Evolutionary conservation across 139 green algal genomes (phyloP).

Genomic region (Diplosphaera chodatii): DNA sequence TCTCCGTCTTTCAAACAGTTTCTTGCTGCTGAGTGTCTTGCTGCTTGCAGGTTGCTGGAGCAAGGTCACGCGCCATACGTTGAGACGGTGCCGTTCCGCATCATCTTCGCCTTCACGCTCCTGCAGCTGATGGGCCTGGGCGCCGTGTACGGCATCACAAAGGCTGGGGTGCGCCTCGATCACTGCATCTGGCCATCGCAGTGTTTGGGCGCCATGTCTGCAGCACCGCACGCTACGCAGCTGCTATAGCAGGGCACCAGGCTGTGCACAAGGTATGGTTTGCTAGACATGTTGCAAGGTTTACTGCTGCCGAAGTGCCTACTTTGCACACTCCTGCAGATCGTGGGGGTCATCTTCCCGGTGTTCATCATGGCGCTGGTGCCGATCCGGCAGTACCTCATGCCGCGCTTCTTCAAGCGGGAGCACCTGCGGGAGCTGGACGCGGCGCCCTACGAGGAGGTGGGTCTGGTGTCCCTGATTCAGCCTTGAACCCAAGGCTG

Average conservation of each 20-base stretch:
- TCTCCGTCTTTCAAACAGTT: too few relatives aligned
- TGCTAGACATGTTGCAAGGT: not conserved
- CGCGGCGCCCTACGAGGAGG: conserved; percentile 53
- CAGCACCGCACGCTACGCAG: conserved; percentile 1
- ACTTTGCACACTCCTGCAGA: conserved; percentile 6
- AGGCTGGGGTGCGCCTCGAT: conserved; percentile 20
- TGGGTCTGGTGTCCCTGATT: not conserved
- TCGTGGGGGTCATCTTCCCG: conserved; percentile 67
- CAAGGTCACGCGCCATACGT: conserved; percentile 49
- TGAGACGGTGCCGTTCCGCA: conserved; percentile 53
- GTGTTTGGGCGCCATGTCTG: not conserved
- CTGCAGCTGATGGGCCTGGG: conserved; percentile 49
- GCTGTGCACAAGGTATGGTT: not conserved
- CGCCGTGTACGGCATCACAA: conserved; percentile 56
- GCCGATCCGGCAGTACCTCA: conserved; percentile 58
- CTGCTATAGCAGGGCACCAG: conserved; percentile 13
- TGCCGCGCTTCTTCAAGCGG: conserved; percentile 48
- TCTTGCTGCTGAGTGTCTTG: not conserved
- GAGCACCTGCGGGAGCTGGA: conserved; percentile 56
- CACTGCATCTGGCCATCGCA: not conserved
- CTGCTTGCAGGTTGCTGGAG: conserved; percentile 30
- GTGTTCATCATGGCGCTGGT: conserved; percentile 79
- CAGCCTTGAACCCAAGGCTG: too few relatives aligned
- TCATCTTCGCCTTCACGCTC: conserved; percentile 61
- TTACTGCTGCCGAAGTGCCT: not conserved